A percentile compares a stretch with the other conserved stretches of the same genome.
phyloP scores from a whole-genome alignment of 371 early-diverging fungal species.

The Rhizopus arrhizus region DNA sequence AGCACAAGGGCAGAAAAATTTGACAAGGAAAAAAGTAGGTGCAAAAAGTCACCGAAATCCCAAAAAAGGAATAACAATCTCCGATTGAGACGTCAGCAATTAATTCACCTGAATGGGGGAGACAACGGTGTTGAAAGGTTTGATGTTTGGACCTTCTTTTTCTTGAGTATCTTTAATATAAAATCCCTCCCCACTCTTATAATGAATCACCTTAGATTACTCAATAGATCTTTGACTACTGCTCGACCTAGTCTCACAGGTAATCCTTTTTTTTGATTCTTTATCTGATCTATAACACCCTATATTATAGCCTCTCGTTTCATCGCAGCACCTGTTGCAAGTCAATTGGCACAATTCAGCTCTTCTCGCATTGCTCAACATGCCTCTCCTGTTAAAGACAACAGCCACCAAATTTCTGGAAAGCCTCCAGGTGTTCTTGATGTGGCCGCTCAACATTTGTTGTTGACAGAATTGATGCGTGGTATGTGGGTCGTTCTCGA shows the following conservation, averaged over 20 bases:
- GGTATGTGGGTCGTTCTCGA: conserved; percentile 93
- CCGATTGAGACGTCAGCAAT: conserved; percentile 1
- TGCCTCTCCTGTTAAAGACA: conserved; percentile 37
- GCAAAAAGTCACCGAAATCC: conserved; percentile 1
- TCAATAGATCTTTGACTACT: conserved; percentile 17
- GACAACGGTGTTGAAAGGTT: too few species aligned
- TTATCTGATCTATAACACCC: neutral
- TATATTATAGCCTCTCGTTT: conserved; percentile 34
- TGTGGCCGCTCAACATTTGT: conserved; percentile 78
- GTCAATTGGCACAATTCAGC: conserved; percentile 45
- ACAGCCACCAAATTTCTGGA: conserved; percentile 35
- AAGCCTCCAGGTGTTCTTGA: conserved; percentile 64
- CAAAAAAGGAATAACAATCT: neutral
- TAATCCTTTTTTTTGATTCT: conserved; percentile 8
- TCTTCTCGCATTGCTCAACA: conserved; percentile 34
- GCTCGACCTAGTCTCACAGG: conserved; percentile 14
- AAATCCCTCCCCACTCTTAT: conserved; percentile 21
- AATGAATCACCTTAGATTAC: conserved; percentile 30
- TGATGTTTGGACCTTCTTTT: neutral
- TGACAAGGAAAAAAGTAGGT: conserved; percentile 14
- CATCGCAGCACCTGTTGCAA: conserved; percentile 40
- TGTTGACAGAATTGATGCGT: conserved; percentile 89
- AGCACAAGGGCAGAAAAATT: conserved; percentile 17
- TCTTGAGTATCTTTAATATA: neutral
- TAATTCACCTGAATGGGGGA: too few species aligned